phyloP scores from a whole-genome alignment of 31 red algal genomes.

The Odonthalia washingtoniensis region DNA sequence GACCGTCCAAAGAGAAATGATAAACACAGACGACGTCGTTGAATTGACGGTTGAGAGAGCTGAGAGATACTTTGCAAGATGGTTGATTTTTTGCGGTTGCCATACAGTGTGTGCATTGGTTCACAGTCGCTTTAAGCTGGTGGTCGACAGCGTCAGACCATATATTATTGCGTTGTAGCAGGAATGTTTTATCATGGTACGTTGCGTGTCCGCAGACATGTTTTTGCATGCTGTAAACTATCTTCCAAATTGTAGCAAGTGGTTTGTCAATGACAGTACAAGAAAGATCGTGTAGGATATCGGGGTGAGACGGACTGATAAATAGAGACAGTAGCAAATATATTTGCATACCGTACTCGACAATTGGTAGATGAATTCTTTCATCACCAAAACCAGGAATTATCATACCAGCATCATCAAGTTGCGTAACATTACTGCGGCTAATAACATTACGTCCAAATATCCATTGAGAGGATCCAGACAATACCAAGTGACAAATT shows the following conservation, averaged over 20 bases:
- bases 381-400: too few species aligned
- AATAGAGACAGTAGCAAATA: too few species aligned
- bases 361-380: too few species aligned
- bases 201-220: conserved; percentile 53
- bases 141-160: too few species aligned
- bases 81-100: conserved; percentile 4
- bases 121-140: neutral
- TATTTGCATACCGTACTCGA: too few species aligned
- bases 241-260: too few species aligned
- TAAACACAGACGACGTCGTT: too few species aligned
- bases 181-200: conserved; percentile 24
- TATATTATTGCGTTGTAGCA: conserved; percentile 37
- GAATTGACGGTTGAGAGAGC: too few species aligned
- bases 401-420: too few species aligned
- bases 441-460: conserved; percentile 41
- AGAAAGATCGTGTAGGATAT: too few species aligned
- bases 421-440: conserved; percentile 30
- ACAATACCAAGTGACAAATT: conserved; percentile 52
- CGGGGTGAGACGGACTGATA: too few species aligned
- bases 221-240: conserved; percentile 31
- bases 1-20: conserved; percentile 15
- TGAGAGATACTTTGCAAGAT: conserved; percentile 1
- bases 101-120: conserved; percentile 17
- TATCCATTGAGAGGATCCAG: conserved; percentile 46
- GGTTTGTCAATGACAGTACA: too few species aligned